Evolutionary conservation across 257 asterid genomes (phyloP), one percentile per base, ranked within the genome.

Genomic region (Leonotis leonurus): DNA sequence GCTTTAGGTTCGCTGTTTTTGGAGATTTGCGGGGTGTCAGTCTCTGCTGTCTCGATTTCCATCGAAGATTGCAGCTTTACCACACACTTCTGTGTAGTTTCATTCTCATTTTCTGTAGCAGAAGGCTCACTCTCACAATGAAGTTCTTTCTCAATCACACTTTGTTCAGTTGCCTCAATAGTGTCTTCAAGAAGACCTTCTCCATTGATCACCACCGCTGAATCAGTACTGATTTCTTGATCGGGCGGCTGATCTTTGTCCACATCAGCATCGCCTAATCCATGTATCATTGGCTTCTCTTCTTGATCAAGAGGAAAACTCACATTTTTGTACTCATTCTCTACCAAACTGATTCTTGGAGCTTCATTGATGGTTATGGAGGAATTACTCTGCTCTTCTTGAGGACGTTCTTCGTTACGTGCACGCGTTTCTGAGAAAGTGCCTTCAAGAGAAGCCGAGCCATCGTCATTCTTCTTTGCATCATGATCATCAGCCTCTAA

Each of bases 211-310:
- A n/a, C n/a, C n/a, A n/a, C n/a, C n/a, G n/a, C n/a, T n/a, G n/a
- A n/a, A n/a, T n/a, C n/a, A n/a, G n/a, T 11, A 51, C 57, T 70
- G 69, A 57, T 57, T 52, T 9, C 46, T 57, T 50, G 68, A n/a
- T n/a, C n/a, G n/a, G n/a, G n/a, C n/a, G n/a, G n/a, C n/a, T n/a
- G n/a, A 22, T 46, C 12, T 65, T 51, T 56, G 25, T 60, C 58
- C 4, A n/a, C 18, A 53, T 54, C 71, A 4, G 1, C 37, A 35
- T 45, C 60, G 55, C 58, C 78, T 17, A 64, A 59, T 70, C 65
- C 62, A 8, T 1, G 44, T n/a, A 36, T 21, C 30, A 1, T 44
- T 39, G 43, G 32, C 24, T 39, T 35, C 69, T 74, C 75, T 52
- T 75, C 70, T 17, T 67, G 30, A 9, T 18, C 68, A 18, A 56